Evolutionary conservation across 495 filamentous ascomycete genomes (phyloP), one percentile per base, ranked within the genome.

Genomic region (Penicillium bialowiezense): DNA sequence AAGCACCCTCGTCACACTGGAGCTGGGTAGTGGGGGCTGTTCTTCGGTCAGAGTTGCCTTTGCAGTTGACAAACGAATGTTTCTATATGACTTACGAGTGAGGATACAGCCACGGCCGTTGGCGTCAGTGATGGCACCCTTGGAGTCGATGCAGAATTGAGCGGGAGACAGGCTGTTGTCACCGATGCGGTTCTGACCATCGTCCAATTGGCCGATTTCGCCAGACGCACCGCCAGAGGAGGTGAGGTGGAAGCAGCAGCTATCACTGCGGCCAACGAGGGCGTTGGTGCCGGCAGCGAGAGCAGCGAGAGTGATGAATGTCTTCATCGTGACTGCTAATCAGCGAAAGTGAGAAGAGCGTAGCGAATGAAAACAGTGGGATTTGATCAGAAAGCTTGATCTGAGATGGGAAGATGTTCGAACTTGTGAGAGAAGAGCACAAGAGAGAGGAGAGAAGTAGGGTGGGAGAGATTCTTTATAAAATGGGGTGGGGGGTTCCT

Each of bases 1-100:
- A 49, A 15, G 69, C 72, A 51, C 79, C 81, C 18, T 63, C 49
- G 49, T 87, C 84, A 61, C 86, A 89, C 60, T 88, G 84, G 38
- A 80, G 79, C 52, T 88, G 81, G 12, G 76, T 77, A 5, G 78
- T 81, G 3, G 75, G 71, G 8, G 75, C 75, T 80, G 44, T 14
- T 55, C 14, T 44, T 37, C 40, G 56, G 54, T 28, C 49, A 56
- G 47, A 55, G 1, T 19, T n/a, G 1, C 9, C 29, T 43, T 42
- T 8, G 52, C 28, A 59, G 51, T 34, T 14, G 33, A 40, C 3
- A 44, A 17, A 15, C 5, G 17, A 4, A 15, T 15, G 39, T 12
- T 17, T 21, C 7, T 0, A n/a, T 20, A 12, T 12, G 19, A 60
- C 65, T 66, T 55, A 80, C 76, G 60, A 21, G 81, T 84, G 23